Conservation (phyloP, 768 basidiomycete genomes). For the Suillus sp. region DNA sequence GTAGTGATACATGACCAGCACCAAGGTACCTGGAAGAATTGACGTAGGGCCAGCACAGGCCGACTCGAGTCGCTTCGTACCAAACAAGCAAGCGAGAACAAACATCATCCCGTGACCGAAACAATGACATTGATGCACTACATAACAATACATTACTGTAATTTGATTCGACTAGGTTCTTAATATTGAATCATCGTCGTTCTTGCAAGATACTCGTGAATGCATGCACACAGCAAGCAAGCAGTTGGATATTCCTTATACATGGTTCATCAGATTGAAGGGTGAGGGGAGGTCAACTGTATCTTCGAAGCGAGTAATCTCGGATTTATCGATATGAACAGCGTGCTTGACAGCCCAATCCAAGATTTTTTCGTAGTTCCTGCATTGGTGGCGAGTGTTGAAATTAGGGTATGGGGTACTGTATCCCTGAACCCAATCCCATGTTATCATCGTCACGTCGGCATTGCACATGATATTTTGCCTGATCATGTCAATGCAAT, state of each 20-base stretch:
- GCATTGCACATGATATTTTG: slow-evolving; percentile 18
- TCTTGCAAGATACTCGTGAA: not conserved
- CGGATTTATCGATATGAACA: slow-evolving; percentile 4
- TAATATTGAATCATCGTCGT: not conserved
- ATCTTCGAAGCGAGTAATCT: not conserved
- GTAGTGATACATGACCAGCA: no score
- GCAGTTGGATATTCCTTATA: not conserved
- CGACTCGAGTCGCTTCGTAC: no score
- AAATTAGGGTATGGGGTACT: not conserved
- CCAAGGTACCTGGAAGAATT: no score
- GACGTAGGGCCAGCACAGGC: no score
- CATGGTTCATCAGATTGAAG: not conserved
- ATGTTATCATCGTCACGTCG: slow-evolving; percentile 16
- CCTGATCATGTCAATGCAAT: slow-evolving; percentile 15
- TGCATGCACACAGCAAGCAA: not conserved
- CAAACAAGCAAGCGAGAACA: no score
- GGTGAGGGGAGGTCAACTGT: not conserved
- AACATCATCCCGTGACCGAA: no score
- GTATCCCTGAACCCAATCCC: slow-evolving; percentile 14
- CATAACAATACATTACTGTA: not conserved
- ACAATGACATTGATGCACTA: no score
- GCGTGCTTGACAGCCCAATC: slow-evolving; percentile 1
- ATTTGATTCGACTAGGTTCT: not conserved
- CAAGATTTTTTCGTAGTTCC: slow-evolving; percentile 6
- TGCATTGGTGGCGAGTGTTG: slow-evolving; percentile 6